phyloP scores from a whole-genome alignment of 164 flowering plant species.

The Malania oleifera region DNA sequence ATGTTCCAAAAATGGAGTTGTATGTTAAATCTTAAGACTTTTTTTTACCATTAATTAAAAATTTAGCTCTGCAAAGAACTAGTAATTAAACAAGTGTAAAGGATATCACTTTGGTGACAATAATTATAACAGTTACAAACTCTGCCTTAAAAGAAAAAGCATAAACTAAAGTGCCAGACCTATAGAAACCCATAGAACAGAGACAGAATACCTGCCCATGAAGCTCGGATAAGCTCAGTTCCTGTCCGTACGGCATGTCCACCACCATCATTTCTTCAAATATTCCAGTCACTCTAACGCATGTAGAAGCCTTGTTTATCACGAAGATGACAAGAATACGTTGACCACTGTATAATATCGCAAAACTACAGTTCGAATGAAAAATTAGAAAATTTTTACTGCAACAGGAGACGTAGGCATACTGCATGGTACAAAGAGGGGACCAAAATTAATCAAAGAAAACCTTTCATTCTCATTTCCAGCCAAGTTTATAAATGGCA shows the following conservation, averaged over 20 bases:
- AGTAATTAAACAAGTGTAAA: not conserved
- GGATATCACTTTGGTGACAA: not conserved
- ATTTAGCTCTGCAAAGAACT: not conserved
- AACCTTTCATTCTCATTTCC: conserved; percentile 2
- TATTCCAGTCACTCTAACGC: conserved; percentile 18
- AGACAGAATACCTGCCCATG: conserved; percentile 53
- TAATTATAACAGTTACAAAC: conserved; percentile 11
- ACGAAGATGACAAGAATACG: conserved; percentile 13
- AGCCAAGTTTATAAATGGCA: not conserved
- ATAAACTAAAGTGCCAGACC: conserved; percentile 11
- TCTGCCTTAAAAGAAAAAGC: conserved; percentile 8
- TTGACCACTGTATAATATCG: conserved; percentile 12
- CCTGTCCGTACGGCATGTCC: conserved; percentile 22
- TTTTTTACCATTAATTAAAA: not conserved
- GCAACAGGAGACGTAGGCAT: conserved; percentile 7
- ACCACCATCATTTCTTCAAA: conserved; percentile 21
- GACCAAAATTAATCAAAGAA: not conserved
- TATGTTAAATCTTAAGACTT: not conserved
- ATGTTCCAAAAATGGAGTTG: not conserved
- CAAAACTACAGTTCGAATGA: conserved; percentile 8
- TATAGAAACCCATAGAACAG: conserved; percentile 19
- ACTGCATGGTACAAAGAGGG: conserved; percentile 2
- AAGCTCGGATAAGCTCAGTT: conserved; percentile 18
- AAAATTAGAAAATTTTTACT: conserved; percentile 6
- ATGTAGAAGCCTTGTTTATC: conserved; percentile 21